Conservation (phyloP, 2,329 filamentous ascomycete genomes). For the Biscogniauxia marginata region DNA sequence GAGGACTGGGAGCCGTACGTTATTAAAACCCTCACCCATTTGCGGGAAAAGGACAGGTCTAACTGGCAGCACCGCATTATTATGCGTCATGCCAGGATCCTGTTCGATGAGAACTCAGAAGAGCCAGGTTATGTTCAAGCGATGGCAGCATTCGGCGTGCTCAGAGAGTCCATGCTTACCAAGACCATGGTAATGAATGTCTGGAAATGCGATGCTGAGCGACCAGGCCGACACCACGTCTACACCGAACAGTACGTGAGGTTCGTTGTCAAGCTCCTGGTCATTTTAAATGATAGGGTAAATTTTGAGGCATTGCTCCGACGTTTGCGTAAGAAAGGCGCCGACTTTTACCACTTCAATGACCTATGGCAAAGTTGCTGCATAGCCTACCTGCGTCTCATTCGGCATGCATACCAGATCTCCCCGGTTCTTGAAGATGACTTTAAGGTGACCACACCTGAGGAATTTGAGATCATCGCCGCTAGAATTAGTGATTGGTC, state of each 20-base stretch:
- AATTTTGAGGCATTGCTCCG: constrained; percentile 78
- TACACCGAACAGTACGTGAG: constrained; percentile 85
- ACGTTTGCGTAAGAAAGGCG: constrained; percentile 76
- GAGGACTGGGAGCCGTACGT: constrained; percentile 63
- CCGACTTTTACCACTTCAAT: constrained; percentile 66
- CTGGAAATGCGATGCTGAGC: constrained; percentile 89
- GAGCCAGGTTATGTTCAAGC: constrained; percentile 58
- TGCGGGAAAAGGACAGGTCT: constrained; percentile 76
- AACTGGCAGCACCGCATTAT: constrained; percentile 96
- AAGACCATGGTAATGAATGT: constrained; percentile 95
- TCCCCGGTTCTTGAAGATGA: constrained; percentile 48
- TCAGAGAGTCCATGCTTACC: constrained; percentile 73
- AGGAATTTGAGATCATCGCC: constrained; percentile 58
- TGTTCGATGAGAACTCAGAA: constrained; percentile 48
- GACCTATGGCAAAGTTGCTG: constrained; percentile 60
- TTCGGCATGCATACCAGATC: constrained; percentile 50
- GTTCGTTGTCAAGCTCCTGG: constrained; percentile 74
- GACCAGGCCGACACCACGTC: constrained; percentile 82
- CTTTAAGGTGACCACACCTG: constrained; percentile 52
- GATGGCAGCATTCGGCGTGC: constrained; percentile 75
- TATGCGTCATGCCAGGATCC: constrained; percentile 63
- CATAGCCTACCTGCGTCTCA: constrained; percentile 50
- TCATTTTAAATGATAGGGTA: constrained; percentile 69
- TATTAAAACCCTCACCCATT: constrained; percentile 48
- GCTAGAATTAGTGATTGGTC: constrained; percentile 57